phyloP scores from a whole-genome alignment of 352 stramenopile species.

The Globisporangium polare region DNA sequence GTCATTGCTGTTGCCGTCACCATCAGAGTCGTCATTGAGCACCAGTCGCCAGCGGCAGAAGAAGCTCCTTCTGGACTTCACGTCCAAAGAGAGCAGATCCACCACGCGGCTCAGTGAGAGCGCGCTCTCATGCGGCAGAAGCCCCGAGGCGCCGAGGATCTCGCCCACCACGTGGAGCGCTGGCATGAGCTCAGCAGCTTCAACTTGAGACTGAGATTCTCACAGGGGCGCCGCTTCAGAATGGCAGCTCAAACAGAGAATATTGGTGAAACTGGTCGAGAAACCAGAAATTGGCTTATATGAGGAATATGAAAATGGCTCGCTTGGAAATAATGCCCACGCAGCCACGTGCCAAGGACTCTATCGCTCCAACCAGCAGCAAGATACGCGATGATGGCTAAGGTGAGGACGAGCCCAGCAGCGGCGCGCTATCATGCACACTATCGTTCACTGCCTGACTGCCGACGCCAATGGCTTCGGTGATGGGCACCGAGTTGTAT shows the following conservation, averaged over 20 bases:
- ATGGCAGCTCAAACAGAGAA: not conserved
- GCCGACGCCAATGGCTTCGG: not conserved
- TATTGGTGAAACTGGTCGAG: not conserved
- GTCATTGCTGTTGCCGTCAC: not conserved
- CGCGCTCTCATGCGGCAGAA: slow-evolving; percentile 14
- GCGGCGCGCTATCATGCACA: slow-evolving; percentile 26
- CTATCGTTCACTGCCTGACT: slow-evolving; percentile 18
- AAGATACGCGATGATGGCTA: slow-evolving; percentile 6
- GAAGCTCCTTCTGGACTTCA: slow-evolving; percentile 31
- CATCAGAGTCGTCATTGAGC: not conserved
- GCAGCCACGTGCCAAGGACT: not conserved
- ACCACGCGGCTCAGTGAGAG: slow-evolving; percentile 23
- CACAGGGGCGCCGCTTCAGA: not conserved
- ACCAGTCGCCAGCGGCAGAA: slow-evolving; percentile 52
- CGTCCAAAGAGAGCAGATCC: slow-evolving; percentile 38
- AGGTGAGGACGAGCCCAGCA: slow-evolving; percentile 26
- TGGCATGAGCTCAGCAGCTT: slow-evolving; percentile 20
- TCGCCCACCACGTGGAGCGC: slow-evolving; percentile 43
- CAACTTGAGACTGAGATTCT: not conserved
- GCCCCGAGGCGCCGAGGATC: slow-evolving; percentile 39
- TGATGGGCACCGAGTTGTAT: slow-evolving; percentile 20
- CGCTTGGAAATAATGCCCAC: too few relatives aligned
- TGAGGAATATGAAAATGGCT: not conserved
- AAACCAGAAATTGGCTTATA: slow-evolving; percentile 1
- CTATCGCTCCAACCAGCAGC: not conserved